Evolutionary conservation across 2,329 filamentous ascomycete species (phyloP), one percentile per base, ranked within the genome.

Genomic region (Akanthomyces lecanii): DNA sequence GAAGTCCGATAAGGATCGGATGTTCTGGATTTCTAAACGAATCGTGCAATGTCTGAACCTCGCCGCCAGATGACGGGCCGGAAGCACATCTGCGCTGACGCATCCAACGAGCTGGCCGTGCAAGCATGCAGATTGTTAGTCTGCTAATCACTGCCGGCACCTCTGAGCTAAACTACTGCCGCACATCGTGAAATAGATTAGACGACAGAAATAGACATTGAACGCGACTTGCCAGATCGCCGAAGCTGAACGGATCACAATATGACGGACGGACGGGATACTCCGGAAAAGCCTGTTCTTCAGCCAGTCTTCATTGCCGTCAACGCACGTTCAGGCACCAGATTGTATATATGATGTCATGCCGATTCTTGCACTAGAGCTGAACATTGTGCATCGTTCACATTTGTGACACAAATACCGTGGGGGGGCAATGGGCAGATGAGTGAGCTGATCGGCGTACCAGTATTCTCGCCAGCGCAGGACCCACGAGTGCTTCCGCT

Each of bases 1-100:
- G 53, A 62, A 56, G 52, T 51, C 52, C 52, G 60, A 62, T 62
- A 33, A 40, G 52, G 52, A 62, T 57, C 61, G 61, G 61, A 62
- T 36, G 25, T 57, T 62, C 33, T 45, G 57, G 42, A 25, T 59
- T 50, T 55, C 52, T 60, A 47, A 30, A 60, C 57, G 25, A 52
- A 47, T 55, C 50, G 42, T 42, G 56, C 42, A 54, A 38, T 36
- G 25, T 23, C 57, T 51, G 47, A 12, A 14, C 36, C 36, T 30
- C 33, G 57, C 47, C 30, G 57, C 42, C 25, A 44, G 30, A 60
- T 44, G 36, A 53, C 48, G 38, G 40, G 33, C 28, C 36, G 10
- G 53, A 30, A 28, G 23, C 47, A 33, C 25, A 33, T 48, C 40
- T 40, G 21, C 21, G 21, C 21, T 21, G 21, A 21, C 21, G 21